A percentile compares a stretch with the other conserved stretches of the same genome.
phyloP scores from a whole-genome alignment of 73 alveolate species.

The Paramecium tetraurelia region DNA sequence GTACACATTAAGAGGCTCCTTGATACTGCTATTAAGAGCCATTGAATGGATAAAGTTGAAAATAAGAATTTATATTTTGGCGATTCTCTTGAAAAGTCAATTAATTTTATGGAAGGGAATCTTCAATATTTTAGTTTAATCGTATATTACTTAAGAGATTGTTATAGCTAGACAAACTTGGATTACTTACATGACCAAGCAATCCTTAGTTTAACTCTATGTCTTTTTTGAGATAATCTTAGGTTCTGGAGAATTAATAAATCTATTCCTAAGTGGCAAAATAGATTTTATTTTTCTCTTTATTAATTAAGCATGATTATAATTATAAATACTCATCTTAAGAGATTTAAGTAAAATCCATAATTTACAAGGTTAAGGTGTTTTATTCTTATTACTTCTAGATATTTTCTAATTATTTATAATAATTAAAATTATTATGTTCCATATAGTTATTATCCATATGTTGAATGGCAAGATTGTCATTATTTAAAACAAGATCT shows the following conservation, averaged over 20 bases:
- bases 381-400: background rate
- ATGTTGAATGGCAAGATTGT: background rate
- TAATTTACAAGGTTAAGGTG: background rate
- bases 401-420: background rate
- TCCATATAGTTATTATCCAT: background rate
- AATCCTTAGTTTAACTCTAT: background rate
- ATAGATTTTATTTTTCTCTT: background rate
- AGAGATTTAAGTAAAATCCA: background rate
- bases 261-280: background rate
- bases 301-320: background rate
- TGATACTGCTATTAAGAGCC: background rate
- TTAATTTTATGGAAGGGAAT: background rate
- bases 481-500: background rate
- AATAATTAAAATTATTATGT: background rate
- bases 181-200: background rate
- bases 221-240: background rate
- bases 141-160: background rate
- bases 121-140: background rate
- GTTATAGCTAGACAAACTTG: background rate
- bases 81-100: background rate
- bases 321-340: background rate
- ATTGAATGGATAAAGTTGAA: background rate
- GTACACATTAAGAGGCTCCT: background rate
- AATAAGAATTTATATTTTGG: background rate
- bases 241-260: background rate